Evolutionary conservation across 148 eudicot species (phyloP).

Genomic region (Pouteria glomerata): DNA sequence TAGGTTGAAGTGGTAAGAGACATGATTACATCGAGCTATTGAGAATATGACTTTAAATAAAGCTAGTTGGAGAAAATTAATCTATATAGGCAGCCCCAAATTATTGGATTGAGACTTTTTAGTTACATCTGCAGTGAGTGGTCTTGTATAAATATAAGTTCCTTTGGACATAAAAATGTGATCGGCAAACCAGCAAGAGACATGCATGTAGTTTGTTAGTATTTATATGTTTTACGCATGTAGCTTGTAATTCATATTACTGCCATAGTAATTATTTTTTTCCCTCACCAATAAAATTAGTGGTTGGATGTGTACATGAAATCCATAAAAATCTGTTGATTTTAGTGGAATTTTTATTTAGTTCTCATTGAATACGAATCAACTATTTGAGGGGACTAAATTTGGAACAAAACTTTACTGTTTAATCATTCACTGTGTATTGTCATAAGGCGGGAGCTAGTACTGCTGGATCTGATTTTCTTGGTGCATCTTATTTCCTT

Average conservation of each 20-base stretch:
- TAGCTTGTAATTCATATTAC: too few species aligned
- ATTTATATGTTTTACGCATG: not conserved
- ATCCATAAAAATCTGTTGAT: not conserved
- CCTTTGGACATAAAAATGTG: not conserved
- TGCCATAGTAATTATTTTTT: too few species aligned
- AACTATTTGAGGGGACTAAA: not conserved
- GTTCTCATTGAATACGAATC: not conserved
- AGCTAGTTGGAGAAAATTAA: not conserved
- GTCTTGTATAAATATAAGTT: not conserved
- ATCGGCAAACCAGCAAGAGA: not conserved
- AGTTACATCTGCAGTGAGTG: not conserved
- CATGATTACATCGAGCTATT: not conserved
- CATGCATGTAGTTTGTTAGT: not conserved
- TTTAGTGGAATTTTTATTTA: not conserved
- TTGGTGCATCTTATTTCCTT: not conserved
- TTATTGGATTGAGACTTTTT: not conserved
- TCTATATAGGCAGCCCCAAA: not conserved
- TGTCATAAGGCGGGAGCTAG: not conserved
- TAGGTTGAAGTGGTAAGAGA: not conserved
- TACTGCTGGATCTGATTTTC: not conserved
- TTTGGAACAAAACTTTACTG: not conserved
- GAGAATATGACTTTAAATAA: not conserved
- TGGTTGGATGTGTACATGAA: not conserved
- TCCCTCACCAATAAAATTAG: not conserved
- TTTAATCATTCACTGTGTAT: not conserved